phyloP scores from a whole-genome alignment of 257 asterid species.

The Penstemon eatonii region DNA sequence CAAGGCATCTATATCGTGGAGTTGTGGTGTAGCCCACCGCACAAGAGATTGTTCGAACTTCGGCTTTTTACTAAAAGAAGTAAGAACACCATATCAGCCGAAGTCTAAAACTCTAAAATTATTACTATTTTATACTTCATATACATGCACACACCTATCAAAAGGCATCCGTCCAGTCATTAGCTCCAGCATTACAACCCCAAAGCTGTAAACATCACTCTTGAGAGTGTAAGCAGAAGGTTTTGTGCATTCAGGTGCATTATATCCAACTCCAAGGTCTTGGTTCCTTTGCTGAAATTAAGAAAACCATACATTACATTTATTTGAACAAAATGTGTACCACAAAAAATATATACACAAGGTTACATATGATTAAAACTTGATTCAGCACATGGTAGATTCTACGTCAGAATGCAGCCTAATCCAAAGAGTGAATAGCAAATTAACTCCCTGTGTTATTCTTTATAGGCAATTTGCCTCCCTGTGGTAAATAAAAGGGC shows the following conservation, averaged over 20 bases:
- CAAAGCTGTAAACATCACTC: conserved; percentile 64
- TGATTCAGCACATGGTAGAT: too few species aligned
- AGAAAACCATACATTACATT: neutral
- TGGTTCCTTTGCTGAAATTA: conserved; percentile 24
- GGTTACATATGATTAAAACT: too few species aligned
- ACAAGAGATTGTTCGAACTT: conserved; percentile 51
- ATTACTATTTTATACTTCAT: neutral
- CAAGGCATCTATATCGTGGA: conserved; percentile 60
- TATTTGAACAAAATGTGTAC: neutral
- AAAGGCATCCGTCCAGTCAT: conserved; percentile 57
- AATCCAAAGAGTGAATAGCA: too few species aligned
- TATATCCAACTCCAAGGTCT: conserved; percentile 43
- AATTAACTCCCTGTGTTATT: too few species aligned
- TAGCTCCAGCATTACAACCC: conserved; percentile 64
- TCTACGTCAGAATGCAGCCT: too few species aligned
- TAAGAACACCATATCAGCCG: neutral
- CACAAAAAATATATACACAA: neutral
- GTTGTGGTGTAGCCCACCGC: conserved; percentile 62
- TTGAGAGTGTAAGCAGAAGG: conserved; percentile 42
- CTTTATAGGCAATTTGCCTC: too few species aligned
- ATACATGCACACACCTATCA: conserved; percentile 42
- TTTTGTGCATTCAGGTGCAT: conserved; percentile 56
- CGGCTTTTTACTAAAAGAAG: conserved; percentile 26
- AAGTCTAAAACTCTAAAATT: neutral
- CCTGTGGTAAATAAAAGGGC: too few species aligned